phyloP scores from a whole-genome alignment of 371 early-diverging fungal species.

The Aphelidium insulamus region DNA sequence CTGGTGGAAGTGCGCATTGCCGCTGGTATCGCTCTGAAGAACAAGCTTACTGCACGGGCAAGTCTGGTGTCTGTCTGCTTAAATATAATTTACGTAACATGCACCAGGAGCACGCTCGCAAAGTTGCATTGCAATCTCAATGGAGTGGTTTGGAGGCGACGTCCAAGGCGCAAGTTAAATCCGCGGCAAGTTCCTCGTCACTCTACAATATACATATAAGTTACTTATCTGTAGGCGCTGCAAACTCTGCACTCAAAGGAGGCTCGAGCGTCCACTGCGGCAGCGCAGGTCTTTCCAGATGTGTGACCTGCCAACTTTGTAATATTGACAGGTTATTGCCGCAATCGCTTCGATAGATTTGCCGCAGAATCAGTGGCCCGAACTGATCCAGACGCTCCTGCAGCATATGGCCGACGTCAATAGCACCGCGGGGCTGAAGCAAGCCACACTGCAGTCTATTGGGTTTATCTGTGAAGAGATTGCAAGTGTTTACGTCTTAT shows the following conservation, averaged over 20 bases:
- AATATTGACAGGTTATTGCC: constrained; percentile 34
- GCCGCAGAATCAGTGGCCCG: constrained; percentile 57
- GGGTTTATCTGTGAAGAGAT: constrained; percentile 77
- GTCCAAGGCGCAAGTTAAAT: background rate
- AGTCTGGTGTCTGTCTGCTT: constrained; percentile 2
- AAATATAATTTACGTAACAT: no score
- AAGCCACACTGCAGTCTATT: constrained; percentile 59
- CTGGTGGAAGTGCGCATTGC: constrained; percentile 36
- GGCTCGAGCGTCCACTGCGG: constrained; percentile 34
- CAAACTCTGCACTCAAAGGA: constrained; percentile 39
- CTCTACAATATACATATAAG: background rate
- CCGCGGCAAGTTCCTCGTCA: background rate
- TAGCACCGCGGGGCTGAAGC: constrained; percentile 33
- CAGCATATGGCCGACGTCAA: constrained; percentile 31
- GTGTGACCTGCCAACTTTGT: background rate
- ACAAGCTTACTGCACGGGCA: constrained; percentile 65
- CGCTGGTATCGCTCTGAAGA: constrained; percentile 80
- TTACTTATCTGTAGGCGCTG: constrained; percentile 23
- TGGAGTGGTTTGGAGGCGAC: no score
- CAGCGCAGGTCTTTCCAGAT: constrained; percentile 35
- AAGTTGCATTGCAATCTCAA: no score
- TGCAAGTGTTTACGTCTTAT: constrained; percentile 18
- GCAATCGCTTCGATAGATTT: constrained; percentile 82
- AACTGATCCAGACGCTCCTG: constrained; percentile 52
- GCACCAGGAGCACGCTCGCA: background rate